Conservation (phyloP, 352 stramenopile genomes). For the Phytopythium chamaehyphon region DNA sequence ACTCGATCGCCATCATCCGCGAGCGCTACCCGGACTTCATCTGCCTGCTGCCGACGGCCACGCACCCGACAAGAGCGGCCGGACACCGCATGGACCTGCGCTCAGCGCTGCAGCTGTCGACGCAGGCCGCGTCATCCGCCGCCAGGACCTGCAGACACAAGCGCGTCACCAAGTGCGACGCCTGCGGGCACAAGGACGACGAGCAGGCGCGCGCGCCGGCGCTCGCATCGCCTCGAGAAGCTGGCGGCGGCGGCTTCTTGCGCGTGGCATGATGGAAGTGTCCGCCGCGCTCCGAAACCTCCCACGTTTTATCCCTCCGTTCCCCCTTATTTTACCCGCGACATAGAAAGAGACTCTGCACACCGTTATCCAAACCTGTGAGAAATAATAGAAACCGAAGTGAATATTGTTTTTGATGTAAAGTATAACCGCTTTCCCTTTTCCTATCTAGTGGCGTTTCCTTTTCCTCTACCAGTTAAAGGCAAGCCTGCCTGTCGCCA, state of each 20-base stretch:
- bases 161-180: slow-evolving; percentile 1
- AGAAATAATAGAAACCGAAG: background rate
- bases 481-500: background rate
- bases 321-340: slow-evolving; percentile 5
- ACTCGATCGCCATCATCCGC: slow-evolving; percentile 54
- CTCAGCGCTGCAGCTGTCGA: slow-evolving; percentile 23
- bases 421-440: background rate
- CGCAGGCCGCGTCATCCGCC: slow-evolving; percentile 6
- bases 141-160: too few relatives aligned
- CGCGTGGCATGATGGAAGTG: slow-evolving; percentile 4
- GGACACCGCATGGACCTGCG: slow-evolving; percentile 21
- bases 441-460: background rate
- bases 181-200: slow-evolving; percentile 2
- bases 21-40: slow-evolving; percentile 65
- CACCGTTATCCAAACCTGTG: background rate
- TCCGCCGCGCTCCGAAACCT: too few relatives aligned
- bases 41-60: slow-evolving; percentile 25
- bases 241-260: slow-evolving; percentile 1
- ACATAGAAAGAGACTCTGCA: background rate
- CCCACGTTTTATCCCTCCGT: slow-evolving; percentile 5
- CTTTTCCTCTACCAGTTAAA: background rate
- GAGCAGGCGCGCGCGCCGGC: slow-evolving; percentile 9
- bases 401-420: background rate
- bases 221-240: slow-evolving; percentile 9
- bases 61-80: slow-evolving; percentile 8